These are phyloP conservation scores for Cyberlindnera japonica DNA, from an alignment of 805 yeast species.

Conservation along the genomic window DNA sequence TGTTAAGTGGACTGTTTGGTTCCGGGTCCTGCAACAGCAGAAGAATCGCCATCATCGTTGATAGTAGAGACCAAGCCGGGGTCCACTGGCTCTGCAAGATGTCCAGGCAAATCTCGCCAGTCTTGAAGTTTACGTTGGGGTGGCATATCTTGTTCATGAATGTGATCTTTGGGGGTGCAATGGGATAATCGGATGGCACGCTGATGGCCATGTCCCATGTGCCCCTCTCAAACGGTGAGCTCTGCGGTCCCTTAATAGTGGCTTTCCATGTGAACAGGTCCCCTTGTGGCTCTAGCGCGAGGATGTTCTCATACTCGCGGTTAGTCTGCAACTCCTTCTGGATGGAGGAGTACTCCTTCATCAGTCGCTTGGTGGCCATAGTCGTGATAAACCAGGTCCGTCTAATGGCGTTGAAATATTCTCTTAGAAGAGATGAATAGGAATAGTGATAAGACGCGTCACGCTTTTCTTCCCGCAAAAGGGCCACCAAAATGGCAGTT, in stretches of 20 bases:
- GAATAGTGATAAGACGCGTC: slow-evolving; percentile 9
- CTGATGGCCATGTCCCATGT: slow-evolving; percentile 46
- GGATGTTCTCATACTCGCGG: slow-evolving; percentile 31
- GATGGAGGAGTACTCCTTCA: slow-evolving; percentile 33
- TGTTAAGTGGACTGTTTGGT: slow-evolving; percentile 66
- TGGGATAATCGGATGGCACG: slow-evolving; percentile 51
- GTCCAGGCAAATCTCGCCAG: slow-evolving; percentile 72
- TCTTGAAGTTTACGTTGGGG: slow-evolving; percentile 43
- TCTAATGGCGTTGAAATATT: no score
- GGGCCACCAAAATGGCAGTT: neutral
- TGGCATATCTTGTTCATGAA: slow-evolving; percentile 44
- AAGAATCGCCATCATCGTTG: slow-evolving; percentile 53
- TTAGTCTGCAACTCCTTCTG: slow-evolving; percentile 27
- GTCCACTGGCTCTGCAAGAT: slow-evolving; percentile 62
- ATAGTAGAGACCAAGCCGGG: slow-evolving; percentile 66
- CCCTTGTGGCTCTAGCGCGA: slow-evolving; percentile 43
- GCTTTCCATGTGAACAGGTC: slow-evolving; percentile 52
- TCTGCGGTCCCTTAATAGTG: slow-evolving; percentile 46
- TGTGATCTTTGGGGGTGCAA: slow-evolving; percentile 51
- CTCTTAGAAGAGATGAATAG: no score
- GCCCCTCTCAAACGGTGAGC: slow-evolving; percentile 50
- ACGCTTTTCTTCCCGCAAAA: neutral
- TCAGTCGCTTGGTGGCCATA: slow-evolving; percentile 33
- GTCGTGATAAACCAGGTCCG: no score
- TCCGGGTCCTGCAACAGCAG: slow-evolving; percentile 61